A percentile compares a stretch with the other conserved stretches of the same genome.
Evolutionary conservation across 179 eudicot species (phyloP).

Genomic region (Gypsophila paniculata): DNA sequence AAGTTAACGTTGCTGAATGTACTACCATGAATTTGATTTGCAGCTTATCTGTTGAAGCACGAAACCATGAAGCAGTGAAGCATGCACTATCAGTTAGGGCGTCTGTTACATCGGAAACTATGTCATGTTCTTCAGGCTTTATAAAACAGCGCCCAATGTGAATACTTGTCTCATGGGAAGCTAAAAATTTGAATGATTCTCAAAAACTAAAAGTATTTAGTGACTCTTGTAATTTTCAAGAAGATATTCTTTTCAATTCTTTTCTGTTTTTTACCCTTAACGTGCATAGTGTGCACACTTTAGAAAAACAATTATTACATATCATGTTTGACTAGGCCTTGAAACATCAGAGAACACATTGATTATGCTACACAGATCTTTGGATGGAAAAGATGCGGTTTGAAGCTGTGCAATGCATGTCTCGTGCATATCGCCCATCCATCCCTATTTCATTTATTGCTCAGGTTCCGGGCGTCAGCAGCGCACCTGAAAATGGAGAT

Average conservation of each 20-base stretch:
- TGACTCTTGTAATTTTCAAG: no score
- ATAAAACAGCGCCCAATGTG: conserved; percentile 77
- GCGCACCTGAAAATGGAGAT: conserved; percentile 39
- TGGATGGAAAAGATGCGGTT: conserved; percentile 85
- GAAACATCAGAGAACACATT: conserved; percentile 17
- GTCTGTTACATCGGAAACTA: conserved; percentile 86
- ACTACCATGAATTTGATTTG: conserved; percentile 21
- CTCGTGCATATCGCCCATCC: conserved; percentile 87
- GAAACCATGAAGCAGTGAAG: conserved; percentile 66
- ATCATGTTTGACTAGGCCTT: no score
- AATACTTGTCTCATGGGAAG: conserved; percentile 79
- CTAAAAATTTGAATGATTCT: no score
- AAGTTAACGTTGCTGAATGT: conserved; percentile 16
- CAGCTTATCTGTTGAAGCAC: conserved; percentile 74
- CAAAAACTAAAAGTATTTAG: no score
- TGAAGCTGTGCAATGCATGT: conserved; percentile 76
- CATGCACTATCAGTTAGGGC: conserved; percentile 91
- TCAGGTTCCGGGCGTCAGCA: conserved; percentile 66
- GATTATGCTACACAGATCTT: conserved; percentile 50
- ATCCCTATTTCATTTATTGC: conserved; percentile 72
- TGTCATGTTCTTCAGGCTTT: conserved; percentile 75
- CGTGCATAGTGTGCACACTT: no score
- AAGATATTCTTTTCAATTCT: no score
- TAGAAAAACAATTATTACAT: no score
- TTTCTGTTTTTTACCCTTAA: no score